These are phyloP conservation scores for Aristolochia fimbriata DNA, from an alignment of 164 flowering plant genomes.

Conservation along the genomic window DNA sequence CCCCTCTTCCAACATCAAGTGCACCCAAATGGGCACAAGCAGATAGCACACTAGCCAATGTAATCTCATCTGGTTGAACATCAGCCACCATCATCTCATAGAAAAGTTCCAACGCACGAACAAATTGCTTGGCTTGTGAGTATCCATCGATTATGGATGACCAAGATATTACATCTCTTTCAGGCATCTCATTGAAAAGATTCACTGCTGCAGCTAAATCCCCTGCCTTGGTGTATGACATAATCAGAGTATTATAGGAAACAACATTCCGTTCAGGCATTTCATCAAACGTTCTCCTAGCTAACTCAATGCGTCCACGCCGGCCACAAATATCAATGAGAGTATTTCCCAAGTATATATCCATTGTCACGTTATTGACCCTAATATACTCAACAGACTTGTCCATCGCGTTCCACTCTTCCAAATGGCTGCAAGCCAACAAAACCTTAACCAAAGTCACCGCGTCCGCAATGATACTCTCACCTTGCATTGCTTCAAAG, in stretches of 20 bases:
- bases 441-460: slow-evolving; percentile 64
- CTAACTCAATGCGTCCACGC: slow-evolving; percentile 36
- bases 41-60: slow-evolving; percentile 52
- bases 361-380: slow-evolving; percentile 26
- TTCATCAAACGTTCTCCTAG: slow-evolving; percentile 36
- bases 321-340: slow-evolving; percentile 57
- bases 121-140: slow-evolving; percentile 25
- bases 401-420: slow-evolving; percentile 26
- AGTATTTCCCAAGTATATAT: slow-evolving; percentile 64
- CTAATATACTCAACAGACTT: slow-evolving; percentile 31
- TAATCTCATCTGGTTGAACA: slow-evolving; percentile 49
- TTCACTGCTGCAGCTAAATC: slow-evolving; percentile 31
- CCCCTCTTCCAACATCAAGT: slow-evolving; percentile 38
- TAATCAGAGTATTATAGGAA: slow-evolving; percentile 69
- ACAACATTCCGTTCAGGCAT: slow-evolving; percentile 51
- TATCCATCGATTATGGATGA: slow-evolving; percentile 67
- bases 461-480: slow-evolving; percentile 40
- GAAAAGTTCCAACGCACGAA: slow-evolving; percentile 45
- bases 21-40: slow-evolving; percentile 64
- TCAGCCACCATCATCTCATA: slow-evolving; percentile 47
- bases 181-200: slow-evolving; percentile 52
- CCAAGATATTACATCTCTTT: slow-evolving; percentile 65
- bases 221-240: slow-evolving; percentile 36
- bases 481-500: slow-evolving; percentile 37
- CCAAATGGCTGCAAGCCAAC: slow-evolving; percentile 41